Base-by-base conservation (phyloP, 441 rosid genomes). In the Gossypium trilobum region DNA sequence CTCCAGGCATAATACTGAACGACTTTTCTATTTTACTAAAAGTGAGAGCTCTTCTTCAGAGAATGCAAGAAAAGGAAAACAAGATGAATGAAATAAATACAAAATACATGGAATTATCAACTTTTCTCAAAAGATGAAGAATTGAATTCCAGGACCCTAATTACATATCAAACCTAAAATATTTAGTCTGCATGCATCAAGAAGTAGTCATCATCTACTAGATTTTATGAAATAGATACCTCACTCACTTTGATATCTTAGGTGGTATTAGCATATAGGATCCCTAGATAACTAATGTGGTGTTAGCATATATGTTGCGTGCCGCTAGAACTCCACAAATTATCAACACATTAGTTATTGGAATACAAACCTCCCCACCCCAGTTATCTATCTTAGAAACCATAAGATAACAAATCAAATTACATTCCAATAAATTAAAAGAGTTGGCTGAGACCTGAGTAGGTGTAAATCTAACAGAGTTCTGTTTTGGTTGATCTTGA, bases 401-500 rank as follows among this genome's bases (percentile, higher is more conserved):
- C 19, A 42, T n/a, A 70, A 72, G 68, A 52, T 2, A 83, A 61
- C 16, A 64, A 33, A 65, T 51, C 51, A 54, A 19, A 48, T 27
- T 3, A 68, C 17, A 78, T 33, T 66, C 51, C 7, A 39, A 2
- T 44, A 59, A 73, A 70, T 46, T 42, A 57, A 46, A 22, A 69
- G 74, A 72, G 75, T 64, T 52, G 50, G 73, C 17, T 39, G n/a
- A 70, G 73, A 95, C 99, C 98, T 95, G 99, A 33, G 97, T 92
- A 31, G 95, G 87, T 20, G 99, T 95, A 78, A 95, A 95, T 85
- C 86, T 88, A 74, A 92, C 99, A n/a, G 93, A 86, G 57, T 95
- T 95, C 81, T 87, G 96, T 82, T 91, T 92, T 42, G 99, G 99
- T 83, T 92, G 97, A 85, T 95, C 99, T 83, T 91, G 99, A 69